phyloP scores from a whole-genome alignment of 108 stramenopile species.

The Fistulifera pelliculosa region DNA sequence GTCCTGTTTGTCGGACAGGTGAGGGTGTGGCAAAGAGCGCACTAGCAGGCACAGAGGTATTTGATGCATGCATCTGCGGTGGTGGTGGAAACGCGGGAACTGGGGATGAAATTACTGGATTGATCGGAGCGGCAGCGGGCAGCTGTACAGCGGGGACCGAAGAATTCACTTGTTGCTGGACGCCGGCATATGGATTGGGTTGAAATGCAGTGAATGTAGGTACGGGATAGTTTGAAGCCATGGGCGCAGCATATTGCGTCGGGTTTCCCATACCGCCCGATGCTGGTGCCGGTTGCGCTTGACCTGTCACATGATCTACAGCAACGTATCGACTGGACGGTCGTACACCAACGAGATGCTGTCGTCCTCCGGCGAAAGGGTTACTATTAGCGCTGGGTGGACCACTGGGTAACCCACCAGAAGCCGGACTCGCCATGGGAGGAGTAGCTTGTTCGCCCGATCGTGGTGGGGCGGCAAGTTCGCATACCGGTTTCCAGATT shows the following conservation, averaged over 20 bases:
- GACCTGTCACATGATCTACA: no score
- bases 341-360: no score
- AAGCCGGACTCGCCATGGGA: neutral
- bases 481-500: conserved; percentile 6
- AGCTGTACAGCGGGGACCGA: no score
- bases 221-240: neutral
- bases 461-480: conserved; percentile 21
- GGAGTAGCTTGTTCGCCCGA: conserved; percentile 17
- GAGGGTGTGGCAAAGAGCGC: neutral
- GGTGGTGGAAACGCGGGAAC: no score
- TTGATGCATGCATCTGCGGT: no score
- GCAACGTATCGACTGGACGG: no score
- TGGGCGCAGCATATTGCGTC: no score
- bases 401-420: neutral
- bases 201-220: neutral
- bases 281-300: conserved; percentile 1
- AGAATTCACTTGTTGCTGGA: no score
- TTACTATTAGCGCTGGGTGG: conserved; percentile 4
- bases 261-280: neutral
- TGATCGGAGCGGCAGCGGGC: no score
- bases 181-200: neutral
- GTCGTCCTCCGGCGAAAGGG: conserved; percentile 24
- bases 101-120: no score
- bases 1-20: neutral
- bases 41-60: neutral